A percentile compares a stretch with the other conserved stretches of the same genome.
phyloP scores from a whole-genome alignment of 2,329 filamentous ascomycete genomes.

The Verticillium tricorpus region DNA sequence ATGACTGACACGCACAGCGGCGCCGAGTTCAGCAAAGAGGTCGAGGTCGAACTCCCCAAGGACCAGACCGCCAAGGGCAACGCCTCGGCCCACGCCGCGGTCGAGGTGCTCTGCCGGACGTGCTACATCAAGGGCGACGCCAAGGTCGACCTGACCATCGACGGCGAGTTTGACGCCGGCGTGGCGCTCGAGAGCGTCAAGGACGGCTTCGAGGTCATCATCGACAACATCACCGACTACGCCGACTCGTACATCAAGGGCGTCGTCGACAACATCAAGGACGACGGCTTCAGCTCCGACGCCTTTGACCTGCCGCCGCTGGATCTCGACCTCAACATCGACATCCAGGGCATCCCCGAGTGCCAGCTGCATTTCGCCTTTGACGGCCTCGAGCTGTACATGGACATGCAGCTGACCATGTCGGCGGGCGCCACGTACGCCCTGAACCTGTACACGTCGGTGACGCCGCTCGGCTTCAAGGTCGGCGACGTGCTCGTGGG shows the following conservation, averaged over 20 bases:
- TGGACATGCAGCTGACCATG: constrained; percentile 39
- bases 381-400: constrained; percentile 47
- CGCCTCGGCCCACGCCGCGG: constrained; percentile 10
- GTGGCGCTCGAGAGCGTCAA: constrained; percentile 27
- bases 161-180: constrained; percentile 33
- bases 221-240: constrained; percentile 28
- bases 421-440: constrained; percentile 38
- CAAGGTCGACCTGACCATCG: constrained; percentile 35
- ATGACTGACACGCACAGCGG: neutral
- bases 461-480: constrained; percentile 36
- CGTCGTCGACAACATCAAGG: constrained; percentile 15
- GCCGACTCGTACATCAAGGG: constrained; percentile 27
- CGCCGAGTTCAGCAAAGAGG: constrained; percentile 6
- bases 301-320: constrained; percentile 29
- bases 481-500: constrained; percentile 38
- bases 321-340: constrained; percentile 37
- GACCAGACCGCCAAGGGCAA: constrained; percentile 14
- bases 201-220: constrained; percentile 22
- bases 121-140: constrained; percentile 48
- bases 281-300: constrained; percentile 20
- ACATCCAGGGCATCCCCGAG: constrained; percentile 37
- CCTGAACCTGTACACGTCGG: constrained; percentile 42
- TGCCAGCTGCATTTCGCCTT: constrained; percentile 40
- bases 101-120: constrained; percentile 40
- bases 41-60: neutral